A percentile compares a stretch with the other conserved stretches of the same genome.
Evolutionary conservation across 129 eudicot genomes (phyloP).

Genomic region (Lonicera japonica): DNA sequence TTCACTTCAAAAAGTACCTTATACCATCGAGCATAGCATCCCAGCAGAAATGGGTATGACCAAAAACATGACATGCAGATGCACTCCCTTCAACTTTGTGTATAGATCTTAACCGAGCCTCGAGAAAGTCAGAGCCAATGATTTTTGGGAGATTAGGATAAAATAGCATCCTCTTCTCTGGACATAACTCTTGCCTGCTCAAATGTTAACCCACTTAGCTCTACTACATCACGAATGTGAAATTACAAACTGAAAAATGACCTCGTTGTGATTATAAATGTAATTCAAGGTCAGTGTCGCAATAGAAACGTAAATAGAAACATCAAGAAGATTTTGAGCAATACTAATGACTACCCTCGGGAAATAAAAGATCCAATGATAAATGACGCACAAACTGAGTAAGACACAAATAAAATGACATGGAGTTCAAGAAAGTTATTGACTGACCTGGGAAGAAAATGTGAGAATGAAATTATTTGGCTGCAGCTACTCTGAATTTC

Average conservation of each 20-base stretch:
- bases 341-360: too few relatives aligned
- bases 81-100: constrained; percentile 33
- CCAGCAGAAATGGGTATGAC: constrained; percentile 72
- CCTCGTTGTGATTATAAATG: too few relatives aligned
- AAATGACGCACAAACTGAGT: background rate
- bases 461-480: constrained; percentile 48
- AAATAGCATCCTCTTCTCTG: constrained; percentile 70
- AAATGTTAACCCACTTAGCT: background rate
- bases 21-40: constrained; percentile 57
- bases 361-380: too few relatives aligned
- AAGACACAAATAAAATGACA: background rate
- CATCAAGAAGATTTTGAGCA: too few relatives aligned
- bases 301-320: background rate
- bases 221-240: background rate
- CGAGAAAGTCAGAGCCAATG: constrained; percentile 55
- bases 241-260: background rate
- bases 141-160: constrained; percentile 65
- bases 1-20: constrained; percentile 25
- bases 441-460: constrained; percentile 60
- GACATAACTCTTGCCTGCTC: constrained; percentile 59
- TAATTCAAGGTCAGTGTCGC: too few relatives aligned
- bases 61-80: constrained; percentile 58
- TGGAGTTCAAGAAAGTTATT: background rate
- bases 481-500: constrained; percentile 42
- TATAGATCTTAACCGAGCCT: constrained; percentile 48